Conservation (phyloP, 2,329 filamentous ascomycete genomes). For the Xylaria polymorpha region DNA sequence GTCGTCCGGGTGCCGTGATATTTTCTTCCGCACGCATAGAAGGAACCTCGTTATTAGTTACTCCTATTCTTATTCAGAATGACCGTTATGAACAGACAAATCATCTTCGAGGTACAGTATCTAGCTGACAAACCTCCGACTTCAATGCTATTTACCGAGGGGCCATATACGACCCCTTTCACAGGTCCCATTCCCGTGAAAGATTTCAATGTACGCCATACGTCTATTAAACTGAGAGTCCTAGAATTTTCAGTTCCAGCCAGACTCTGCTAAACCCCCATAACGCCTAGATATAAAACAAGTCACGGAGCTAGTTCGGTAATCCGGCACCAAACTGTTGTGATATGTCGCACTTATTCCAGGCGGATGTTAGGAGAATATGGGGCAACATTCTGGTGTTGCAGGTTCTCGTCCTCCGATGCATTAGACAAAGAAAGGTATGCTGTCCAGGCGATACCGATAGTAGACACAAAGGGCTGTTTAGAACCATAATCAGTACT, state of each 20-base stretch:
- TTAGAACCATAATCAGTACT: slow-evolving; percentile 22
- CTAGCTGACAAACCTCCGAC: slow-evolving; percentile 22
- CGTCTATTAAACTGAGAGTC: slow-evolving; percentile 21
- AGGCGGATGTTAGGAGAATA: slow-evolving; percentile 54
- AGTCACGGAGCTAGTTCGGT: slow-evolving; percentile 1
- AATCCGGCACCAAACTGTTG: neutral
- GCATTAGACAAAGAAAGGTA: slow-evolving; percentile 94
- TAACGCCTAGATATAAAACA: slow-evolving; percentile 29
- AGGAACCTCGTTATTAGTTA: slow-evolving; percentile 29
- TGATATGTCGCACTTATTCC: slow-evolving; percentile 23
- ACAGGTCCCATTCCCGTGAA: neutral
- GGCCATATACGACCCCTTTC: neutral
- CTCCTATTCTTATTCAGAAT: slow-evolving; percentile 10
- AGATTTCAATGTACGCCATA: slow-evolving; percentile 13
- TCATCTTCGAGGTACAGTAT: neutral
- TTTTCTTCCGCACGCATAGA: slow-evolving; percentile 25
- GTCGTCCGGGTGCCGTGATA: slow-evolving; percentile 15
- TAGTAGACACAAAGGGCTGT: slow-evolving; percentile 92
- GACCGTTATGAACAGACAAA: slow-evolving; percentile 9
- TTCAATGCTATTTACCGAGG: slow-evolving; percentile 19
- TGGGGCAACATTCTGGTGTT: slow-evolving; percentile 44
- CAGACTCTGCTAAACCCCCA: slow-evolving; percentile 15
- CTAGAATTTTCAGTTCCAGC: neutral
- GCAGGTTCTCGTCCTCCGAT: slow-evolving; percentile 71
- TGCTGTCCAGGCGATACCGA: slow-evolving; percentile 97